Conservation (phyloP, 163 green algal species). For the Scenedesmus sp. region DNA sequence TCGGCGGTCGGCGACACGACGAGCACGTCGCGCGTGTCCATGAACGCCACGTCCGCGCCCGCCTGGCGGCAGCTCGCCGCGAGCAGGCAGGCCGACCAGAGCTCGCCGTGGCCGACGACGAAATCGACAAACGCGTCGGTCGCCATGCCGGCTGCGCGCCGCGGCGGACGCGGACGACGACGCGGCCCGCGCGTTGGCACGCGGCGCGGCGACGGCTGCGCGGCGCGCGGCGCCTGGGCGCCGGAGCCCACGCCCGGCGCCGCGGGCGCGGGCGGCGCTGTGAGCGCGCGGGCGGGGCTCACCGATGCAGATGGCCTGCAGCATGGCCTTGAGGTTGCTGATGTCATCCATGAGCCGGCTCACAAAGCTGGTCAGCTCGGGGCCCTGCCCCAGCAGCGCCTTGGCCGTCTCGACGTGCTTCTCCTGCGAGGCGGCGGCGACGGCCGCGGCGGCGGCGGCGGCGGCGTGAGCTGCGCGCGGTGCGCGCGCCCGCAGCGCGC, state of each 20-base stretch:
- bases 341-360: slow-evolving; percentile 85
- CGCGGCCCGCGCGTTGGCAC: too few species aligned
- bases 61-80: slow-evolving; percentile 69
- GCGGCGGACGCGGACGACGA: background rate
- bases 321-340: slow-evolving; percentile 92
- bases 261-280: too few species aligned
- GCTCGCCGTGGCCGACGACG: slow-evolving; percentile 97
- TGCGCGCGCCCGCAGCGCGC: too few species aligned
- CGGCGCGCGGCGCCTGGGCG: too few species aligned
- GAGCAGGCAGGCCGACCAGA: slow-evolving; percentile 93
- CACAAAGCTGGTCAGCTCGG: slow-evolving; percentile 81
- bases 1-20: slow-evolving; percentile 85
- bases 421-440: slow-evolving; percentile 64
- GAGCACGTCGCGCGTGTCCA: slow-evolving; percentile 96
- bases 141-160: slow-evolving; percentile 78
- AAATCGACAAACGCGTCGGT: slow-evolving; percentile 96
- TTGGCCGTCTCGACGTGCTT: slow-evolving; percentile 87
- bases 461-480: too few species aligned
- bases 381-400: slow-evolving; percentile 77
- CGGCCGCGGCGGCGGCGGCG: too few species aligned
- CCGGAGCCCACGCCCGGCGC: too few species aligned
- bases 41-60: slow-evolving; percentile 70
- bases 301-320: slow-evolving; percentile 96
- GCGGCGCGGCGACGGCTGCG: too few species aligned
- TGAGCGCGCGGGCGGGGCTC: too few species aligned